phyloP scores from a whole-genome alignment of 495 filamentous ascomycete genomes.

The Geoglossum glabrum region DNA sequence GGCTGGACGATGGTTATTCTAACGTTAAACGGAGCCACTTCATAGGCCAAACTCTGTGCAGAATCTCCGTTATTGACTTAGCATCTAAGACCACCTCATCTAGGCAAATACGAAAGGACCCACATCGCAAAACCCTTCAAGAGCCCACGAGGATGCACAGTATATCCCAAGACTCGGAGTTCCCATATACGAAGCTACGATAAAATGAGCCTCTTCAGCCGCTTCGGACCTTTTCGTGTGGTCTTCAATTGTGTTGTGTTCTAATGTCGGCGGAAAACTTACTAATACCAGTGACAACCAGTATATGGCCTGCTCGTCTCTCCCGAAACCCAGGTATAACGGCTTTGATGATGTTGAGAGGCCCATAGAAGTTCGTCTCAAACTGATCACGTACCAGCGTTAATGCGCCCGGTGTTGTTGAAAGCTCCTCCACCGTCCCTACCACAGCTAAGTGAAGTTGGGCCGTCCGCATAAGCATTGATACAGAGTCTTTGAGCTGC shows the following conservation, averaged over 20 bases:
- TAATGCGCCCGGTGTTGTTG: conserved; percentile 45
- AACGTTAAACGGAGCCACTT: conserved; percentile 93
- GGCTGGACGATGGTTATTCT: conserved; percentile 91
- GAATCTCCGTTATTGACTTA: neutral
- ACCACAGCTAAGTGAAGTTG: conserved; percentile 41
- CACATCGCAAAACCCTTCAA: conserved; percentile 91
- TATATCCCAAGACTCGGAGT: conserved; percentile 83
- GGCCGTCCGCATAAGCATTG: conserved; percentile 1
- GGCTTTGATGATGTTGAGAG: conserved; percentile 88
- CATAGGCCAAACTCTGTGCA: conserved; percentile 64
- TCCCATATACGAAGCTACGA: conserved; percentile 59
- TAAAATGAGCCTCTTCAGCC: neutral
- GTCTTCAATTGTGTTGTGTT: neutral
- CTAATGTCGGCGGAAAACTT: conserved; percentile 9
- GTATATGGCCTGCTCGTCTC: conserved; percentile 68
- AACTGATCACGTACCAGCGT: conserved; percentile 78
- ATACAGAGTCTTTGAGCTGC: neutral
- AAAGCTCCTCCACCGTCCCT: conserved; percentile 81
- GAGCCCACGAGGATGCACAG: conserved; percentile 79
- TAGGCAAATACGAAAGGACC: conserved; percentile 4
- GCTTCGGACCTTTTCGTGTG: neutral
- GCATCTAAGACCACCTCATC: neutral
- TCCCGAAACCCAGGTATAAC: conserved; percentile 59
- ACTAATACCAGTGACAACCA: conserved; percentile 75
- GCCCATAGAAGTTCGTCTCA: conserved; percentile 82